Percentiles rank a stretch among this genome's conserved stretches.
Conservation (phyloP, 495 filamentous ascomycete genomes). For the Trichocladium uniseriatum region DNA sequence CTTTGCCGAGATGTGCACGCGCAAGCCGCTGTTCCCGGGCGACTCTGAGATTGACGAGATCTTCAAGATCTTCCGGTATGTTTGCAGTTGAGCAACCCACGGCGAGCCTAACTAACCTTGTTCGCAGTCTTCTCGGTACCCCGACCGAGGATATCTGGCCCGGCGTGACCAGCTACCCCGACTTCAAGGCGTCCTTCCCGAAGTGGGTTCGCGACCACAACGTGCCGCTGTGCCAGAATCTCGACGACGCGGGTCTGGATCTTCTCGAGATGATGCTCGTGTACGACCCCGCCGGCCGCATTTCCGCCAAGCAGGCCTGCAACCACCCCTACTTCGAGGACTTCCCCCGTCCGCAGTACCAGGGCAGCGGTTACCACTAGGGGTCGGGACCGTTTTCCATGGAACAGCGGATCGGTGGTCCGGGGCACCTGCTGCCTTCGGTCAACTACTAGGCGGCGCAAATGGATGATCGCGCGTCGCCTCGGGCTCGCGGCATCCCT, state of each 20-base stretch:
- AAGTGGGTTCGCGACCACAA: conserved; percentile 77
- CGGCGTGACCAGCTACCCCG: conserved; percentile 92
- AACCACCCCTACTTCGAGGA: conserved; percentile 87
- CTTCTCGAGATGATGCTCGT: conserved; percentile 87
- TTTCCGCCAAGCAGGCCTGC: conserved; percentile 92
- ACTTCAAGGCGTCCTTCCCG: conserved; percentile 94
- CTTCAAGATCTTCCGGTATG: conserved; percentile 96
- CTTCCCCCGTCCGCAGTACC: conserved; percentile 36
- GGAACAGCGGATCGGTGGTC: neutral
- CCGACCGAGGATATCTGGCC: conserved; percentile 86
- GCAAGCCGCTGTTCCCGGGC: conserved; percentile 93
- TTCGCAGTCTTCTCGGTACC: conserved; percentile 72
- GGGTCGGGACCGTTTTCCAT: neutral
- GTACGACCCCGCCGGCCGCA: conserved; percentile 87
- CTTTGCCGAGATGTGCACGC: conserved; percentile 99
- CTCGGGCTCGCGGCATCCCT: neutral
- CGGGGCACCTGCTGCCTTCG: neutral
- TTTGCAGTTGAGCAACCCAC: neutral
- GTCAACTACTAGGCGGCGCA: neutral
- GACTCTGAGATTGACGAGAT: conserved; percentile 99
- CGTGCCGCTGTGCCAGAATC: conserved; percentile 40
- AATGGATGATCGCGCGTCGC: neutral
- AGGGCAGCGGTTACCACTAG: conserved; percentile 30
- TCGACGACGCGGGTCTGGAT: conserved; percentile 71
- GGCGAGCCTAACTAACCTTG: neutral